These are phyloP conservation scores for Mucor mucedo DNA, from an alignment of 371 early-diverging fungal genomes.

Conservation along the genomic window DNA sequence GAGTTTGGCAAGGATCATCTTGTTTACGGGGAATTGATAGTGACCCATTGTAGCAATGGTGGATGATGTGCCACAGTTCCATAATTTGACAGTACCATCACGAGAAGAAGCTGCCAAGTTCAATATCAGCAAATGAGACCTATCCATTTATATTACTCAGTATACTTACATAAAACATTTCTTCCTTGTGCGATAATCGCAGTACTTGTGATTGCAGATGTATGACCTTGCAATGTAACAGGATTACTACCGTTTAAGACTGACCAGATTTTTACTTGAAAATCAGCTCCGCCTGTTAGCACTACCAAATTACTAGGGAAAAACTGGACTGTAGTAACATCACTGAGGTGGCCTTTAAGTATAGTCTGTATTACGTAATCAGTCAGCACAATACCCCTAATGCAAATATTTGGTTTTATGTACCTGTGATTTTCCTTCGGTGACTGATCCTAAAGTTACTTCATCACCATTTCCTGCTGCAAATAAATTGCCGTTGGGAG, in stretches of 20 bases:
- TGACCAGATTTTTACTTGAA: conserved; percentile 75
- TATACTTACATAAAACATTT: conserved; percentile 61
- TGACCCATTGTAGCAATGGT: conserved; percentile 48
- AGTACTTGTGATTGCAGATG: conserved; percentile 62
- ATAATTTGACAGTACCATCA: conserved; percentile 60
- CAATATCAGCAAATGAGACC: neutral
- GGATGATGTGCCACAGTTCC: conserved; percentile 58
- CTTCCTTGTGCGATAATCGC: conserved; percentile 61
- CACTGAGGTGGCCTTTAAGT: conserved; percentile 69
- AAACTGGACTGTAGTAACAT: conserved; percentile 69
- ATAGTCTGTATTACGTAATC: conserved; percentile 31
- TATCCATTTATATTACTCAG: neutral
- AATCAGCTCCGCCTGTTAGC: conserved; percentile 73
- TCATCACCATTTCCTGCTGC: conserved; percentile 51
- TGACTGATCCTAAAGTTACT: conserved; percentile 47
- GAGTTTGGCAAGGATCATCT: conserved; percentile 34
- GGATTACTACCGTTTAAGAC: conserved; percentile 76
- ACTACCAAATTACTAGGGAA: conserved; percentile 80
- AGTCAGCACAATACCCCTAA: no score
- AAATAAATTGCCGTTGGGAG: conserved; percentile 60
- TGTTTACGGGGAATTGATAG: conserved; percentile 40
- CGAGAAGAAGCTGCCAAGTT: conserved; percentile 52
- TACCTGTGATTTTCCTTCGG: conserved; percentile 48
- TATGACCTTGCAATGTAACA: conserved; percentile 74
- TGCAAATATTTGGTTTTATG: no score